Conservation (phyloP, 495 filamentous ascomycete species). For the Penicillium chermesinum region DNA sequence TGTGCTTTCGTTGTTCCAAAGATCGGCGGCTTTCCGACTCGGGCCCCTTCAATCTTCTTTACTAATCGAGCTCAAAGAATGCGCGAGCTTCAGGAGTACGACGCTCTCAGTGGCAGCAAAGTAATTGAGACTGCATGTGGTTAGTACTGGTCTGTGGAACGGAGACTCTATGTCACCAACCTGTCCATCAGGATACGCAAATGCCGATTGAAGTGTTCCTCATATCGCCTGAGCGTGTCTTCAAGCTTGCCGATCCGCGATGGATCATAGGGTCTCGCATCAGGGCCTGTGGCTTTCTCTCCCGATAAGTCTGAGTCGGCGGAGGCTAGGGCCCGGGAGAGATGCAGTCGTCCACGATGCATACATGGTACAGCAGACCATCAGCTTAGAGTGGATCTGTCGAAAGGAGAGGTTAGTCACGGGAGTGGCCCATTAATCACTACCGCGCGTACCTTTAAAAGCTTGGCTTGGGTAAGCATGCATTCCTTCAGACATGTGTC, state of each 20-base stretch:
- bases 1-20: too few relatives aligned
- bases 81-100: conserved; percentile 74
- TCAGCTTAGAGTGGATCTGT: conserved; percentile 92
- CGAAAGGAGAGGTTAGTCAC: neutral
- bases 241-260: conserved; percentile 69
- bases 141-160: neutral
- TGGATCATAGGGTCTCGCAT: conserved; percentile 50
- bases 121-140: conserved; percentile 62
- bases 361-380: conserved; percentile 89
- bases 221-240: conserved; percentile 80
- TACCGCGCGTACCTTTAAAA: conserved; percentile 65
- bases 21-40: too few relatives aligned
- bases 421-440: neutral
- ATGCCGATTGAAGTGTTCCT: conserved; percentile 85
- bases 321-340: conserved; percentile 68
- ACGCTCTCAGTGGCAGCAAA: conserved; percentile 97
- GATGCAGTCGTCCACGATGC: conserved; percentile 73
- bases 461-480: conserved; percentile 94
- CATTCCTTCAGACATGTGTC: conserved; percentile 98
- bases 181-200: conserved; percentile 88
- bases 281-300: conserved; percentile 28
- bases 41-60: conserved; percentile 41
- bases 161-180: conserved; percentile 15
- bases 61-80: conserved; percentile 42
- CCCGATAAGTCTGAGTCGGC: conserved; percentile 68